phyloP scores from a whole-genome alignment of 2,329 filamentous ascomycete genomes.

The Plectosphaerella sp. region DNA sequence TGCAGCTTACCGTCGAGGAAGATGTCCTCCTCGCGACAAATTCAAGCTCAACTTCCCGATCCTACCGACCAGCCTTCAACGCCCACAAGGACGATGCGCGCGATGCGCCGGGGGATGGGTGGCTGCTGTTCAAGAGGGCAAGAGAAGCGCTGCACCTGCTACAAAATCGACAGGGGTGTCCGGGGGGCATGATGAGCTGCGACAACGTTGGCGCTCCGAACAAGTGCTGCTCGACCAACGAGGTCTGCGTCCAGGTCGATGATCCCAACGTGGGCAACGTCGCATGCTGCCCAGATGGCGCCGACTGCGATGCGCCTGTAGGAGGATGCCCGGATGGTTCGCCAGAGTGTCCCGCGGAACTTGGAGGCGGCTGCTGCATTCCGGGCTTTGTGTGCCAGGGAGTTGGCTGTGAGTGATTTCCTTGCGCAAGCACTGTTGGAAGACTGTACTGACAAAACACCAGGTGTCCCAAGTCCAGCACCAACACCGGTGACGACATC shows the following conservation, averaged over 20 bases:
- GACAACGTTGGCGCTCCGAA: constrained; percentile 59
- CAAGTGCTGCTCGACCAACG: constrained; percentile 66
- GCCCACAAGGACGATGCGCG: constrained; percentile 33
- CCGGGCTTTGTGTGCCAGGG: constrained; percentile 65
- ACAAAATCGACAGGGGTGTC: constrained; percentile 61
- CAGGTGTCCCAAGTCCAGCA: constrained; percentile 28
- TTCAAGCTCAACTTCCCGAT: constrained; percentile 10
- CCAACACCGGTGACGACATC: constrained; percentile 12
- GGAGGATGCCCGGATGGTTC: constrained; percentile 58
- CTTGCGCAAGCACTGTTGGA: neutral
- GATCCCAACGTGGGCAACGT: constrained; percentile 63
- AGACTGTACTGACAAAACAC: constrained; percentile 5
- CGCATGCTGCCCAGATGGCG: constrained; percentile 68
- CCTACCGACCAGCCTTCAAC: constrained; percentile 47
- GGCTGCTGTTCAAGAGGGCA: constrained; percentile 35
- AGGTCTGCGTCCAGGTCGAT: constrained; percentile 60
- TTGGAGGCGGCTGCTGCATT: constrained; percentile 74
- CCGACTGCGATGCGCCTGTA: constrained; percentile 59
- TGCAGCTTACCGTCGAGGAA: constrained; percentile 22
- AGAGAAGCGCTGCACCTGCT: constrained; percentile 42
- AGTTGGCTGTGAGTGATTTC: constrained; percentile 58
- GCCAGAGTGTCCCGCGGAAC: constrained; percentile 56
- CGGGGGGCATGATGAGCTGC: constrained; percentile 61
- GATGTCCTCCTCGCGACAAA: constrained; percentile 9
- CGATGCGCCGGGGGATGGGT: constrained; percentile 14